These are phyloP conservation scores for Harringtonia lauricola DNA, from an alignment of 2,329 filamentous ascomycete genomes.

Conservation along the genomic window DNA sequence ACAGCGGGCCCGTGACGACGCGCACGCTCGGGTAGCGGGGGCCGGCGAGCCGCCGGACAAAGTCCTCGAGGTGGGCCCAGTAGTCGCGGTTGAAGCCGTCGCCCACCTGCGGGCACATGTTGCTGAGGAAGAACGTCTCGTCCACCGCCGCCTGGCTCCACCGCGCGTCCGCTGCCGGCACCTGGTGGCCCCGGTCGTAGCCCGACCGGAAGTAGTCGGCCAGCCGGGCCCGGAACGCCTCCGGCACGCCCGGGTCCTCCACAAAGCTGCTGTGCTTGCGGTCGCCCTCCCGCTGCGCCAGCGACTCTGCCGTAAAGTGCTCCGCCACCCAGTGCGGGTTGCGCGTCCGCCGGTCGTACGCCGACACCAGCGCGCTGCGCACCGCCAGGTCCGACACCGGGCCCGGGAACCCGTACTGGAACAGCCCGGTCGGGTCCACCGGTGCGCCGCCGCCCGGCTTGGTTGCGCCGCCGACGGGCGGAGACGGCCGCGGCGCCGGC, in stretches of 20 bases:
- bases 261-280: constrained; percentile 73
- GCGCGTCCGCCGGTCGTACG: constrained; percentile 79
- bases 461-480: constrained; percentile 42
- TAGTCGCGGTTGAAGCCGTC: constrained; percentile 98
- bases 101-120: constrained; percentile 98
- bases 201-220: constrained; percentile 92
- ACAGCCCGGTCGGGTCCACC: constrained; percentile 65
- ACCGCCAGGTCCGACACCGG: constrained; percentile 74
- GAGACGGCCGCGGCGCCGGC: constrained; percentile 28
- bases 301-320: constrained; percentile 85
- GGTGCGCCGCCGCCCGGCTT: constrained; percentile 25
- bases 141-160: constrained; percentile 94
- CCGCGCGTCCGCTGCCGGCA: constrained; percentile 90
- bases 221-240: constrained; percentile 78
- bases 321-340: constrained; percentile 95
- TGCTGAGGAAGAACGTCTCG: constrained; percentile 82
- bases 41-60: constrained; percentile 70
- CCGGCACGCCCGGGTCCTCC: constrained; percentile 71
- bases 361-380: constrained; percentile 68
- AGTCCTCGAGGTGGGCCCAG: constrained; percentile 98
- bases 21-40: constrained; percentile 73
- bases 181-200: constrained; percentile 94
- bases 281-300: constrained; percentile 65
- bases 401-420: constrained; percentile 86
- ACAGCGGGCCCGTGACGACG: constrained; percentile 87